Evolutionary conservation across 2,329 filamentous ascomycete genomes (phyloP).

Genomic region (Colletotrichum godetiae): DNA sequence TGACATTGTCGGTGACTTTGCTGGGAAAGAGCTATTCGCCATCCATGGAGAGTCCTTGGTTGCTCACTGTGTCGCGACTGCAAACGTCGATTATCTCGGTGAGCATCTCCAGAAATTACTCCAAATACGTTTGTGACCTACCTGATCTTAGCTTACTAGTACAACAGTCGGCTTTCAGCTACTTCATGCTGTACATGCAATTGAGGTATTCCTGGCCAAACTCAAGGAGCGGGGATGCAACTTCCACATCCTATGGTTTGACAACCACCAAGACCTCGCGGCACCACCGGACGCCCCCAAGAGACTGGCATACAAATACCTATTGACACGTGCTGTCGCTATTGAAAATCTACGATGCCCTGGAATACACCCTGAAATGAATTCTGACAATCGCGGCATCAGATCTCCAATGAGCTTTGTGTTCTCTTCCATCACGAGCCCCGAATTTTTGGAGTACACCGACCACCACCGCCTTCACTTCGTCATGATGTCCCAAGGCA

Average conservation of each 20-base stretch:
- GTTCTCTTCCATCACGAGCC: conserved; percentile 7
- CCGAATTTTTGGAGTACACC: conserved; percentile 67
- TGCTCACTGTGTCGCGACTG: conserved; percentile 70
- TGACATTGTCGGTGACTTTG: conserved; percentile 81
- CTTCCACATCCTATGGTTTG: conserved; percentile 79
- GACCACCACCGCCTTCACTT: conserved; percentile 69
- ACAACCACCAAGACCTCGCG: conserved; percentile 65
- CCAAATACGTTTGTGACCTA: not conserved
- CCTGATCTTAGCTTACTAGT: not conserved
- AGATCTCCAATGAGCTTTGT: conserved; percentile 37
- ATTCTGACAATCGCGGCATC: conserved; percentile 59
- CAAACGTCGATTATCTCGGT: conserved; percentile 72
- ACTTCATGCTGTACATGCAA: conserved; percentile 75
- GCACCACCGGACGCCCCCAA: conserved; percentile 56
- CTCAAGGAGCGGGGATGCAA: conserved; percentile 73
- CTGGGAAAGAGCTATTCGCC: conserved; percentile 77
- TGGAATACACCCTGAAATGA: conserved; percentile 1
- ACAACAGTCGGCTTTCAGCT: conserved; percentile 72
- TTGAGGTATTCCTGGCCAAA: conserved; percentile 73
- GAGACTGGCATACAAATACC: conserved; percentile 61
- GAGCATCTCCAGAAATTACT: conserved; percentile 31
- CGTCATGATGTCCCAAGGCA: conserved; percentile 57
- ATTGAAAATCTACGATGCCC: conserved; percentile 67
- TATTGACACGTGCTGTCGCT: conserved; percentile 71
- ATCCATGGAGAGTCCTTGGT: conserved; percentile 81